These are phyloP conservation scores for Magnolia changhungtana DNA, from an alignment of 164 flowering plant genomes.

Conservation along the genomic window DNA sequence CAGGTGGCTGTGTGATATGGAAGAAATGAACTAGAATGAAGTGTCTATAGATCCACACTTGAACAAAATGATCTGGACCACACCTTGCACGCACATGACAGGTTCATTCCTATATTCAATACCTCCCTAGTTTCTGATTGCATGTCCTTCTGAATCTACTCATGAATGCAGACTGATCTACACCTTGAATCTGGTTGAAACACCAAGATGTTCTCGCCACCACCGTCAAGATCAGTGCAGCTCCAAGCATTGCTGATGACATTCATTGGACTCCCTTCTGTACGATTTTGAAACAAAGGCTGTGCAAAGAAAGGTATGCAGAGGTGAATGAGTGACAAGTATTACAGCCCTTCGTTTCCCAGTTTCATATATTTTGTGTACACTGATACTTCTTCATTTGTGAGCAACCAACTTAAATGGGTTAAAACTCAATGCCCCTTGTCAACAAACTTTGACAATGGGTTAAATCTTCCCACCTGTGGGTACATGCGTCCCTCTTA, in stretches of 20 bases:
- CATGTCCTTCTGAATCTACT: background rate
- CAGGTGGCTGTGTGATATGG: background rate
- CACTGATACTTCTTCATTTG: background rate
- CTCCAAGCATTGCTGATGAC: background rate
- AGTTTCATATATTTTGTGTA: background rate
- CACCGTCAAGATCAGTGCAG: background rate
- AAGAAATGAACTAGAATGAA: background rate
- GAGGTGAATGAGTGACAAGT: background rate
- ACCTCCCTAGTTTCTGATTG: background rate
- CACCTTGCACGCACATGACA: background rate
- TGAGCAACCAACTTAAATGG: too few species aligned
- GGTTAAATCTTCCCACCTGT: too few species aligned
- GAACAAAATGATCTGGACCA: background rate
- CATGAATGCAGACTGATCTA: background rate
- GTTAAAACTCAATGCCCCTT: too few species aligned
- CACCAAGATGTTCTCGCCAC: background rate
- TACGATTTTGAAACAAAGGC: background rate
- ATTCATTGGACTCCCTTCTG: background rate
- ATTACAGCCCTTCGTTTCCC: background rate
- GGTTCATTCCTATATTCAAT: background rate
- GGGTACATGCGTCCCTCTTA: too few species aligned
- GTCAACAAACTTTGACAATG: too few species aligned
- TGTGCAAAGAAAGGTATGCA: background rate
- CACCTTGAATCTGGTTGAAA: background rate
- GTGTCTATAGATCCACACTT: background rate